Base-by-base conservation (phyloP, 805 yeast genomes). In the Lachancea meyersii region DNA sequence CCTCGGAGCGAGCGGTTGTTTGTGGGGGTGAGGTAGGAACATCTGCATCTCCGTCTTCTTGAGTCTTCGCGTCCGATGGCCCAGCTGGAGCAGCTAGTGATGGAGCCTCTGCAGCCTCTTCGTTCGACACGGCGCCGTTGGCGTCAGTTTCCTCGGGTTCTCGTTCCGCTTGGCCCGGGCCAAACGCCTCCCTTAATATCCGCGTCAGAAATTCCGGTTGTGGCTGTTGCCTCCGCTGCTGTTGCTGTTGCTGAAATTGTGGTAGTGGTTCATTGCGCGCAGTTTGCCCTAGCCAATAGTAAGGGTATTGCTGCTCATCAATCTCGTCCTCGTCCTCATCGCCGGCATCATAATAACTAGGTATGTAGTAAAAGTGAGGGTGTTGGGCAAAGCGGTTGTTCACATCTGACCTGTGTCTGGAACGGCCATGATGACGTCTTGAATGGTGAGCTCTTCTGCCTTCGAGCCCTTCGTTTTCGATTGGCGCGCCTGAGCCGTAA, bases 191-290 rank as follows among this genome's bases (percentile, higher is more conserved):
- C n/a, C n/a, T n/a, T n/a, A n/a, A n/a, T n/a, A n/a, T n/a, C n/a
- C n/a, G n/a, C n/a, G 44, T 46, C 32, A 60, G 23, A 16, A 57
- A 40, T 8, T 48, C 55, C 14, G 42, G 47, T 20, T 55, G 19
- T n/a, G 47, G 39, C 14, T 48, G 51, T 3, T 44, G 14, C 8
- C 11, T 4, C 16, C 9, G 35, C 5, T 22, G 20, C 21, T 34
- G 28, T 11, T 13, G 5, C 4, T 26, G 14, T 26, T 6, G 28
- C 13, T 26, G 28, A 14, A 14, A 5, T 34, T 22, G 28, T 19
- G 11, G 19, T 19, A 30, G 35, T 7, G 16, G 33, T 16, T 7
- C 33, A 7, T 28, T 11, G 13, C 14, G 30, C 3, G 21, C 10
- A 13, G 13, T 20, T 4, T 7, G 24, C 22, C 24, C 35, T 6